Conservation (phyloP, 2,329 filamentous ascomycete species). For the Neofusicoccum laricinum region DNA sequence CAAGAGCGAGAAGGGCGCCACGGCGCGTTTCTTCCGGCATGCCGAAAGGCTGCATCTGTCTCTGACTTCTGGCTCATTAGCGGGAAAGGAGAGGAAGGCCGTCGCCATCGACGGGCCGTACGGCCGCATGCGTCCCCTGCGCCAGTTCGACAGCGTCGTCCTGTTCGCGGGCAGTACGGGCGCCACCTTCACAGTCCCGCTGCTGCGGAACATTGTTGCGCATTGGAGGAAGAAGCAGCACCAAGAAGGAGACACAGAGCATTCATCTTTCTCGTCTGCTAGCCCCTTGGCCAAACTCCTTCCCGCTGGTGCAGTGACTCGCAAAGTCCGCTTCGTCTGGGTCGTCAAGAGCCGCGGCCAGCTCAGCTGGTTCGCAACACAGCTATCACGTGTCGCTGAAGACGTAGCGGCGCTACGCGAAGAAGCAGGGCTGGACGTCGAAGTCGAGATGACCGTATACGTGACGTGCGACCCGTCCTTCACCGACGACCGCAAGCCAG, state of each 20-base stretch:
- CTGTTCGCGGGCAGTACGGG: conserved; percentile 61
- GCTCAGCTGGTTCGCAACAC: conserved; percentile 51
- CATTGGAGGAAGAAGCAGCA: conserved; percentile 37
- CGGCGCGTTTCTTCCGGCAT: conserved; percentile 49
- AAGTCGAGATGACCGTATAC: conserved; percentile 53
- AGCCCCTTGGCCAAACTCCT: not conserved
- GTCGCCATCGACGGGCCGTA: conserved; percentile 57
- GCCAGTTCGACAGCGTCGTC: conserved; percentile 60
- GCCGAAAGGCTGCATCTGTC: conserved; percentile 40
- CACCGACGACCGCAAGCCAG: conserved; percentile 38
- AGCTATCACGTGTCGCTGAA: conserved; percentile 46
- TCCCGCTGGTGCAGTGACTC: conserved; percentile 39
- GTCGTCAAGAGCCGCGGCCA: conserved; percentile 55
- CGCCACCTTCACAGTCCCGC: conserved; percentile 56
- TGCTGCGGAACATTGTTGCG: conserved; percentile 56
- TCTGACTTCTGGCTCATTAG: conserved; percentile 21
- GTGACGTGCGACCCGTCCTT: conserved; percentile 53
- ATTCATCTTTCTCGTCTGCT: not conserved
- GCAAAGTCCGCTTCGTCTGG: conserved; percentile 56
- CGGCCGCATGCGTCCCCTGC: conserved; percentile 49
- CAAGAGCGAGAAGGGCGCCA: conserved; percentile 53
- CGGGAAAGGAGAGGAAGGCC: conserved; percentile 23
- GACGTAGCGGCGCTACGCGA: conserved; percentile 43
- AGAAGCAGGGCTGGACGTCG: conserved; percentile 35
- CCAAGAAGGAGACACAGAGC: too few species aligned